These are phyloP conservation scores for Leishmania gerbilli DNA, from an alignment of 208 protist genomes.

Conservation along the genomic window DNA sequence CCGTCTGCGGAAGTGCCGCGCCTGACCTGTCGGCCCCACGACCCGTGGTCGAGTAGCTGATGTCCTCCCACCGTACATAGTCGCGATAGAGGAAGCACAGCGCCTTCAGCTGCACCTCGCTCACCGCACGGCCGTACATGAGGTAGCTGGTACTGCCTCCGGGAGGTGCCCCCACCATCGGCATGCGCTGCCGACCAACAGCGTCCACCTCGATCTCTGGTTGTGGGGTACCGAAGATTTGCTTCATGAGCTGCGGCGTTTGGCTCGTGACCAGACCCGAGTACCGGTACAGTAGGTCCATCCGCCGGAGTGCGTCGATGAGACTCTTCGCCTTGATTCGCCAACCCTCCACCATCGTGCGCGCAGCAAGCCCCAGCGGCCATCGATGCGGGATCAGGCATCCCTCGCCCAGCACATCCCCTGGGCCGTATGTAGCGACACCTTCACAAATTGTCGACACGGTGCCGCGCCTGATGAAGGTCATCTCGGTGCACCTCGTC, in stretches of 20 bases:
- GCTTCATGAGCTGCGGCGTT: slow-evolving; percentile 60
- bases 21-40: not conserved
- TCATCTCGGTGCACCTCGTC: slow-evolving; percentile 61
- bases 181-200: slow-evolving; percentile 75
- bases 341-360: slow-evolving; percentile 91
- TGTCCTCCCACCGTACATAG: slow-evolving; percentile 84
- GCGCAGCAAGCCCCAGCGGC: slow-evolving; percentile 71
- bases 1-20: not conserved
- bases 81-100: slow-evolving; percentile 72
- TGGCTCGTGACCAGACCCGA: slow-evolving; percentile 71
- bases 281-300: slow-evolving; percentile 67
- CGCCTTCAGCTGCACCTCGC: slow-evolving; percentile 70
- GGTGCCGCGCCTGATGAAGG: slow-evolving; percentile 75
- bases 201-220: slow-evolving; percentile 70
- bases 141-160: slow-evolving; percentile 46
- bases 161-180: slow-evolving; percentile 57
- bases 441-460: slow-evolving; percentile 64
- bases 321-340: slow-evolving; percentile 58
- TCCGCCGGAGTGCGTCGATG: slow-evolving; percentile 61
- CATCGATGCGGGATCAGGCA: slow-evolving; percentile 85
- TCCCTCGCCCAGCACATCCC: slow-evolving; percentile 76
- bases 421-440: slow-evolving; percentile 70
- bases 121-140: slow-evolving; percentile 56
- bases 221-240: slow-evolving; percentile 61
- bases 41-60: slow-evolving; percentile 70